Conservation (phyloP, 2,329 filamentous ascomycete species). For the Penicillium brasilianum region DNA sequence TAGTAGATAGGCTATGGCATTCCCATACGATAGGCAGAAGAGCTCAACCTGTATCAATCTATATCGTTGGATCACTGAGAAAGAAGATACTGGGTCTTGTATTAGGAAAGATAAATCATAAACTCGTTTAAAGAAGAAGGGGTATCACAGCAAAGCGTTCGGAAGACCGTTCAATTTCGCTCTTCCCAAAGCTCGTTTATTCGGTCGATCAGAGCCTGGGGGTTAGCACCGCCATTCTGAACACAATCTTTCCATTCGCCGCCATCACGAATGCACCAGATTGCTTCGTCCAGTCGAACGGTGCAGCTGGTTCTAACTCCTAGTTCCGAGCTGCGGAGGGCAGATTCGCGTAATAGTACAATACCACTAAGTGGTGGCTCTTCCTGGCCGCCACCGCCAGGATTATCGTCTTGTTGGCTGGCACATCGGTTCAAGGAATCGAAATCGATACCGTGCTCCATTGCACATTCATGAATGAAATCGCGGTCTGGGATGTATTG, state of each 20-base stretch:
- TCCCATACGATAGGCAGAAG: not conserved
- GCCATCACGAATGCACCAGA: constrained; percentile 82
- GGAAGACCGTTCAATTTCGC: constrained; percentile 23
- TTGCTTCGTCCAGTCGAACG: constrained; percentile 74
- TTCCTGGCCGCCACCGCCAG: constrained; percentile 61
- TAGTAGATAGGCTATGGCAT: not conserved
- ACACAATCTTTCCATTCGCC: constrained; percentile 82
- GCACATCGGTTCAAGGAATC: constrained; percentile 80
- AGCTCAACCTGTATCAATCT: not conserved
- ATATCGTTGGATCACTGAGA: not conserved
- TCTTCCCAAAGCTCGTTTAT: constrained; percentile 71
- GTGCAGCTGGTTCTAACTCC: constrained; percentile 77
- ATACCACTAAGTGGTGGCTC: constrained; percentile 61
- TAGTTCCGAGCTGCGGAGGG: constrained; percentile 61
- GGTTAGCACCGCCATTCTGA: constrained; percentile 59
- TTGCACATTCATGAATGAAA: constrained; percentile 84
- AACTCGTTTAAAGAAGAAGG: constrained; percentile 2
- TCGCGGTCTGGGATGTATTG: constrained; percentile 73
- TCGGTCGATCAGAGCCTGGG: constrained; percentile 71
- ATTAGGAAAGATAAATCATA: not conserved
- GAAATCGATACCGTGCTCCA: constrained; percentile 90
- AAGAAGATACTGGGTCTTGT: no score
- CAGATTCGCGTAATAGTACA: constrained; percentile 50
- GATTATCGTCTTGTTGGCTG: constrained; percentile 73
- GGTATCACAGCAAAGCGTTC: constrained; percentile 12